Conservation (phyloP, 306 rosid genomes). For the Sechiopsis laciniata region DNA sequence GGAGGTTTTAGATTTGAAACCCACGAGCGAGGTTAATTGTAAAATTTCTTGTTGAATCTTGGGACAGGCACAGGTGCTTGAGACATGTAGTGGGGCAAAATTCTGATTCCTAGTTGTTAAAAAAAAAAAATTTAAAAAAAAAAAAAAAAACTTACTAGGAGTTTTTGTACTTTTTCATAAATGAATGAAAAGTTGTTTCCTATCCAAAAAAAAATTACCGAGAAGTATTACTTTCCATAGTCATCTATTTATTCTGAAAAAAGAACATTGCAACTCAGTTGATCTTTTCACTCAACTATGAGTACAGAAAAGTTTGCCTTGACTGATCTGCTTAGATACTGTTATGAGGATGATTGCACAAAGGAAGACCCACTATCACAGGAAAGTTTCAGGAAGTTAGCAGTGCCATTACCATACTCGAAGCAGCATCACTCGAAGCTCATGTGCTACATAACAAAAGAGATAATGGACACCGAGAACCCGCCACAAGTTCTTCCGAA, state of each 20-base stretch:
- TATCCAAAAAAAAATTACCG: too few species aligned
- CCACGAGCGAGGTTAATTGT: too few species aligned
- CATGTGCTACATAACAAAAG: conserved; percentile 94
- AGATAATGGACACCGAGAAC: conserved; percentile 90
- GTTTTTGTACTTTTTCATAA: too few species aligned
- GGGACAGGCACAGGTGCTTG: too few species aligned
- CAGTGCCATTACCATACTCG: conserved; percentile 73
- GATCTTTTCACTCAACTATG: neutral
- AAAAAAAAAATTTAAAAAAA: too few species aligned
- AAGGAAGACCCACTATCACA: conserved; percentile 97
- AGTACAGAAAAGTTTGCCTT: conserved; percentile 37
- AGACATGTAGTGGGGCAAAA: too few species aligned
- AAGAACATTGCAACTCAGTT: neutral
- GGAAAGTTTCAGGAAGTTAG: conserved; percentile 72
- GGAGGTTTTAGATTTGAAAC: too few species aligned
- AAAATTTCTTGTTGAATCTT: too few species aligned
- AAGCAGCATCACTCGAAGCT: conserved; percentile 93
- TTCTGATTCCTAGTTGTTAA: too few species aligned
- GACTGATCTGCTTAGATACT: conserved; percentile 59
- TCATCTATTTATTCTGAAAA: neutral
- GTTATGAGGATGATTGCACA: conserved; percentile 89
- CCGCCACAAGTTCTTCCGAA: conserved; percentile 94
- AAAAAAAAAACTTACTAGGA: too few species aligned
- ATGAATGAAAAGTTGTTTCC: too few species aligned
- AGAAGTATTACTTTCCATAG: neutral